Evolutionary conservation across 2,329 filamentous ascomycete genomes (phyloP), one percentile per base, ranked within the genome.

Genomic region (Trichoderma aggressivum): DNA sequence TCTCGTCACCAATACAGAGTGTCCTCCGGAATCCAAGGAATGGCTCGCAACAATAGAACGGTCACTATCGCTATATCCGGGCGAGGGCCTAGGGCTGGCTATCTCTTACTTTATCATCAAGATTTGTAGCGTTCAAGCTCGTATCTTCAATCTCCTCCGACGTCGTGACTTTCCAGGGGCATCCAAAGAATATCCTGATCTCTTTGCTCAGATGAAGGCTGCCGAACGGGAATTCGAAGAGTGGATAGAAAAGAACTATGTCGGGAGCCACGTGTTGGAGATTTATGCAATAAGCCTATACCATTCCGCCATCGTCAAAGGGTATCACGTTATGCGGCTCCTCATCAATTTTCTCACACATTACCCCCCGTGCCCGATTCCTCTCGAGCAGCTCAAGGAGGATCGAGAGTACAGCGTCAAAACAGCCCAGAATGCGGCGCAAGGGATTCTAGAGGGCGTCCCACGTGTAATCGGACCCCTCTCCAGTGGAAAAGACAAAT

Each of bases 311-410:
- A 73, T 80, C 1, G 75, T 83, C 67, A 82, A 82, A 64, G 75
- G 77, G 8, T 79, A 82, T 43, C 76, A 80, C 68, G 71, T 78
- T 70, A 67, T 82, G 10, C 73, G 80, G 55, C 73, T 77, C 5
- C 75, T 81, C 53, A 73, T 76, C 53, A 82, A 82, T 72, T 77
- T 82, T 30, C 73, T 82, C 21, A 79, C 80, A 4, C 78, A 83
- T 56, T 76, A 79, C 39, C 59, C 75, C 1, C 60, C 70, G 3
- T 74, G 73, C 69, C 75, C 75, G 3, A 72, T 79, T 3, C 71
- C 78, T 5, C 60, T 75, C 1, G 73, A 74, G 0, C 73, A 75
- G 30, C 76, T 82, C 36, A 73, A 72, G n/a, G 70, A 67, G 11
- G 73, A 80, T n/a, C 79, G 80, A 2, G 62, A 73, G 7, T 71